A percentile compares a stretch with the other conserved stretches of the same genome.
Evolutionary conservation across 768 basidiomycete genomes (phyloP).

Genomic region (Leccinum obscurum): DNA sequence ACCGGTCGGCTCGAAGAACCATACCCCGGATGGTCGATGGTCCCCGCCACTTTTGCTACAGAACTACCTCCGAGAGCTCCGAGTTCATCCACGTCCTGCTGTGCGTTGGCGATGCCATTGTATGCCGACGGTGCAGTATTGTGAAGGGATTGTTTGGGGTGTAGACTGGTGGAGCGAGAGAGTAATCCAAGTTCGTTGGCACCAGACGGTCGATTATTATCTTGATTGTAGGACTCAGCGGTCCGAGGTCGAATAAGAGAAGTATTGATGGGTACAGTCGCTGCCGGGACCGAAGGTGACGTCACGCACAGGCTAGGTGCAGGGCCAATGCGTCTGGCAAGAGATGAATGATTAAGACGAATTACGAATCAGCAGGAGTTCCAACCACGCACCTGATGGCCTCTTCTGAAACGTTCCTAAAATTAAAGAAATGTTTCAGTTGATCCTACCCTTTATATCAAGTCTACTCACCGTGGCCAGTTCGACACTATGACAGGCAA

Average conservation of each 20-base stretch:
- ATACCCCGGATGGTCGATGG: slow-evolving; percentile 32
- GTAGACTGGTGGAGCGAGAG: slow-evolving; percentile 10
- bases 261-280: slow-evolving; percentile 31
- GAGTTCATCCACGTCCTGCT: slow-evolving; percentile 20
- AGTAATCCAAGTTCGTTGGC: slow-evolving; percentile 9
- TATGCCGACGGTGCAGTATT: slow-evolving; percentile 29
- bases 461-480: slow-evolving; percentile 69
- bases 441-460: background rate
- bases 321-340: slow-evolving; percentile 47
- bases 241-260: slow-evolving; percentile 23
- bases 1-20: slow-evolving; percentile 16
- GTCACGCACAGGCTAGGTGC: slow-evolving; percentile 42
- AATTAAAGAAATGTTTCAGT: background rate
- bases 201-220: slow-evolving; percentile 5
- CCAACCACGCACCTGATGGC: slow-evolving; percentile 49
- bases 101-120: slow-evolving; percentile 19
- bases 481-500: slow-evolving; percentile 82
- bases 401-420: slow-evolving; percentile 70
- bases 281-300: slow-evolving; percentile 29
- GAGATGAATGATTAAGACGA: background rate
- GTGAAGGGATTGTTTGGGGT: slow-evolving; percentile 26
- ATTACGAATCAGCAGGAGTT: background rate
- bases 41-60: slow-evolving; percentile 14
- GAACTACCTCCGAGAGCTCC: slow-evolving; percentile 19
- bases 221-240: slow-evolving; percentile 21